Percentiles rank a stretch among this genome's conserved stretches.
phyloP scores from a whole-genome alignment of 805 yeast genomes.

The Candida oleophila region DNA sequence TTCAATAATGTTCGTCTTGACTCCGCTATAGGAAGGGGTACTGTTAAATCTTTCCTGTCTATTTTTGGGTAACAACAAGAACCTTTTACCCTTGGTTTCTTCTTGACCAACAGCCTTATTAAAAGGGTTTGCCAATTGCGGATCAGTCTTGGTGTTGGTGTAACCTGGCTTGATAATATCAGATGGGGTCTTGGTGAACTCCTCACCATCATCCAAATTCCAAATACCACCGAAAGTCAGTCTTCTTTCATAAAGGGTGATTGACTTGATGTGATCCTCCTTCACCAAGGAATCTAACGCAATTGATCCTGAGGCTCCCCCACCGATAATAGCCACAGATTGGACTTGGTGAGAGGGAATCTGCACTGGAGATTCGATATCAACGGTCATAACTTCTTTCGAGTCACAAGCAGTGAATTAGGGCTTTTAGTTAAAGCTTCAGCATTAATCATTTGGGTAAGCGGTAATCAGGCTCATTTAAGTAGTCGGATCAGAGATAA shows the following conservation, averaged over 20 bases:
- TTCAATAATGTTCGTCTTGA: constrained; percentile 44
- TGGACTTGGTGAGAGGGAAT: constrained; percentile 14
- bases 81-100: constrained; percentile 1
- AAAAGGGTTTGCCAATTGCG: constrained; percentile 28
- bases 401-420: no score
- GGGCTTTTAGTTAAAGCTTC: no score
- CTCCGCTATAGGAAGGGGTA: constrained; percentile 27
- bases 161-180: constrained; percentile 21
- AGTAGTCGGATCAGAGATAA: neutral
- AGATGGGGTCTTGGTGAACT: constrained; percentile 16
- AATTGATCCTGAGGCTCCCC: constrained; percentile 52
- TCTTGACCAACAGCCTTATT: neutral
- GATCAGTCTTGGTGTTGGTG: constrained; percentile 21
- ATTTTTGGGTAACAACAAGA: constrained; percentile 10
- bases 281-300: constrained; percentile 36
- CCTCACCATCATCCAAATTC: constrained; percentile 26
- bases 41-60: constrained; percentile 28
- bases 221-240: constrained; percentile 43
- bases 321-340: constrained; percentile 46
- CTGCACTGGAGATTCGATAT: constrained; percentile 8
- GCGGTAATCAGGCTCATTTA: neutral
- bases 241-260: constrained; percentile 43
- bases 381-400: neutral
- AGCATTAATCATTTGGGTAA: no score
- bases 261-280: constrained; percentile 29